Evolutionary conservation across 306 rosid species (phyloP), one percentile per base, ranked within the genome.

Genomic region (Hippophae tibetana): DNA sequence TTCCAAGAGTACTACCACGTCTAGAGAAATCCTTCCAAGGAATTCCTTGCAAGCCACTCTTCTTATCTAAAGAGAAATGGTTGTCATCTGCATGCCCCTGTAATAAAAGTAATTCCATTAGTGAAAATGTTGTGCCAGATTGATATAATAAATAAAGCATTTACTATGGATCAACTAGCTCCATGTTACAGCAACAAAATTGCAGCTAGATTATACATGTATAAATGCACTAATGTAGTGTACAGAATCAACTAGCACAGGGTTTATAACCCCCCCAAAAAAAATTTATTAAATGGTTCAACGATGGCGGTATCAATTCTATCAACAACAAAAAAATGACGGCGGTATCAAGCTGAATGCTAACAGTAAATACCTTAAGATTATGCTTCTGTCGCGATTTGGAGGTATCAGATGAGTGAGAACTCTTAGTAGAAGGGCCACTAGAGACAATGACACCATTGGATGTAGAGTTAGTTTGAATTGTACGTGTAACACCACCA

Each of bases 1-100:
- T 88, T 63, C 76, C 83, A 23, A 85, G 66, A 75, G 76, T 82
- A 77, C 79, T 73, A 61, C 99, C 82, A 68, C 76, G 85, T 71
- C 81, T 69, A 13, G 87, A 71, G 65, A 87, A 87, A 79, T 87
- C 95, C 71, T 76, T 92, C 99, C 95, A 88, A 3, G 96, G 99
- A 76, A 92, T 74, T 54, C 99, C 99, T 68, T 85, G 86, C 46
- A 92, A 72, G 42, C 85, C 60, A 13, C 78, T 71, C 79, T 69
- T 87, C 72, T 77, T 87, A 45, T 78, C 89, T 40, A 71, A 76
- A 38, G 75, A 79, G 59, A 94, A 77, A 57, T 72, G 69, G 64
- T 71, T 76, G 47, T 81, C 89, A 50, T 80, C 92, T 31, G 78
- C 78, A 78, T 67, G 84, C 66, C 71, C 77, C 96, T 92, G 83